These are phyloP conservation scores for Phytophthora constricta DNA, from an alignment of 352 stramenopile species.

Conservation along the genomic window DNA sequence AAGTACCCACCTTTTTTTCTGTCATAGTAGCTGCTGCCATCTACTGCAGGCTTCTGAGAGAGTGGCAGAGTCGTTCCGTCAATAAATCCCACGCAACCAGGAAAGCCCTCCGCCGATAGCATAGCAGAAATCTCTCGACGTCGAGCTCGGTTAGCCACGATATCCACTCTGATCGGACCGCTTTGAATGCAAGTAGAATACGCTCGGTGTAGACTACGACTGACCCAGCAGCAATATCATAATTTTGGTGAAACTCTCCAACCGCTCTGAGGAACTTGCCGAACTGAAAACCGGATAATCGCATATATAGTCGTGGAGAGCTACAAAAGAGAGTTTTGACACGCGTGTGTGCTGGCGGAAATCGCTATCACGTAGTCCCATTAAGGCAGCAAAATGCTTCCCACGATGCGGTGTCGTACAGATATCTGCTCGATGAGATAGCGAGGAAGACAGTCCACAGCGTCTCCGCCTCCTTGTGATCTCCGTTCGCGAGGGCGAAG, in stretches of 20 bases:
- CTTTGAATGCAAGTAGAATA: not conserved
- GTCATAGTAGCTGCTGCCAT: conserved; percentile 4
- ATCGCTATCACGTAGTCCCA: not conserved
- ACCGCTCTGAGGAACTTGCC: not conserved
- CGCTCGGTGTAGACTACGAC: not conserved
- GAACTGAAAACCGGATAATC: not conserved
- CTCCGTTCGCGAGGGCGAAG: not conserved
- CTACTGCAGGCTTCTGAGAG: not conserved
- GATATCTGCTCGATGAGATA: not conserved
- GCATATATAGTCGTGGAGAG: not conserved
- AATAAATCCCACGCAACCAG: conserved; percentile 7
- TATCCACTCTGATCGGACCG: not conserved
- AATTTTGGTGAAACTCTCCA: not conserved
- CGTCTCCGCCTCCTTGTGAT: not conserved
- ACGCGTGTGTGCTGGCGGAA: not conserved
- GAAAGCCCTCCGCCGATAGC: not conserved
- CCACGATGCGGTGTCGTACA: not conserved
- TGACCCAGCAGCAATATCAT: not conserved
- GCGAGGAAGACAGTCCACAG: not conserved
- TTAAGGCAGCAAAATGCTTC: not conserved
- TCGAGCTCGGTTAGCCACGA: no score
- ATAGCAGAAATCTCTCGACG: not conserved
- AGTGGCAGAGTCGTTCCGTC: conserved; percentile 7
- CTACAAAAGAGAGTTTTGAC: not conserved
- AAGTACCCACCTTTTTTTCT: not conserved